These are phyloP conservation scores for Cyclostephanos invisitatus DNA, from an alignment of 108 stramenopile genomes.

Conservation along the genomic window DNA sequence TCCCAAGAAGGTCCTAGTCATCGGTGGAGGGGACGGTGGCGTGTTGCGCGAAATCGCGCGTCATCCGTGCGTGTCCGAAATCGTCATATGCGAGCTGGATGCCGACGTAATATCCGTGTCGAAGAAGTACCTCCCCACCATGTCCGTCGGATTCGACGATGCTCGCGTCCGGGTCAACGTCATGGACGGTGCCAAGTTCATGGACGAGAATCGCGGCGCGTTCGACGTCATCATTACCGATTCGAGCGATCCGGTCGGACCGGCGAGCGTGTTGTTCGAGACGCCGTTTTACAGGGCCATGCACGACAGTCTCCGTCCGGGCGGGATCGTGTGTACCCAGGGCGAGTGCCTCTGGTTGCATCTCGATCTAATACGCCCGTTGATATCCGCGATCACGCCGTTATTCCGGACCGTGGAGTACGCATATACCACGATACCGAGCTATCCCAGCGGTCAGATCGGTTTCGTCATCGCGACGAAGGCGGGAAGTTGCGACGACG, in stretches of 20 bases:
- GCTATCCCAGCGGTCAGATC: slow-evolving; percentile 98
- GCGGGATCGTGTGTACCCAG: slow-evolving; percentile 96
- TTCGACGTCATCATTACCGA: slow-evolving; percentile 94
- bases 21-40: slow-evolving; percentile 99
- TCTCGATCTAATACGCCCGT: slow-evolving; percentile 85
- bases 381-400: slow-evolving; percentile 68
- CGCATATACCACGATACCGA: slow-evolving; percentile 97
- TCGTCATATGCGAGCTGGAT: slow-evolving; percentile 97
- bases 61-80: slow-evolving; percentile 86
- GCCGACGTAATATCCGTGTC: slow-evolving; percentile 77
- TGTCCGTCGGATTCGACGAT: slow-evolving; percentile 93
- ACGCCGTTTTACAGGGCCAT: slow-evolving; percentile 93
- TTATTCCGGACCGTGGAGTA: slow-evolving; percentile 90
- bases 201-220: slow-evolving; percentile 73
- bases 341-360: slow-evolving; percentile 99
- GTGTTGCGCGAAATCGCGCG: slow-evolving; percentile 92
- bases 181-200: slow-evolving; percentile 88
- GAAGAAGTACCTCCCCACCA: slow-evolving; percentile 80
- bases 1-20: slow-evolving; percentile 90
- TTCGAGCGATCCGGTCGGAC: slow-evolving; percentile 94
- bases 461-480: slow-evolving; percentile 95
- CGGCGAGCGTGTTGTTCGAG: slow-evolving; percentile 94
- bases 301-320: slow-evolving; percentile 83
- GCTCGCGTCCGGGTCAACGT: slow-evolving; percentile 84
- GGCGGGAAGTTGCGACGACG: neutral